Conservation (phyloP, 768 basidiomycete species). For the Aureoboletus auriporus region DNA sequence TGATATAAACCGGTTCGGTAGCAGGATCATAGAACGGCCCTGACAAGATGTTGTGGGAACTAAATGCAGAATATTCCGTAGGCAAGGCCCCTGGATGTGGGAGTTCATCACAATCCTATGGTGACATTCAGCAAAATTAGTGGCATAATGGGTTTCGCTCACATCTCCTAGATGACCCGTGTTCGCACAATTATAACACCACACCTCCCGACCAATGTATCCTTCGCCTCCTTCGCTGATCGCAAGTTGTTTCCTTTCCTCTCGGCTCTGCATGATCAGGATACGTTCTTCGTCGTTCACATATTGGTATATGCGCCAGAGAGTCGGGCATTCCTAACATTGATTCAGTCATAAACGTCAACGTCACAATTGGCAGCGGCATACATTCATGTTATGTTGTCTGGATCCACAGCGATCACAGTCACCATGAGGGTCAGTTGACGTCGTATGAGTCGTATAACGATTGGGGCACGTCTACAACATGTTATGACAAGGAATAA, state of each 20-base stretch:
- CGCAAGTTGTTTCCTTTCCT: conserved; percentile 43
- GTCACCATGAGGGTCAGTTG: conserved; percentile 35
- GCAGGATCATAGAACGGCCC: conserved; percentile 63
- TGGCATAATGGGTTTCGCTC: conserved; percentile 25
- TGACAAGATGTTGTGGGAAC: conserved; percentile 51
- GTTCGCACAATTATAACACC: conserved; percentile 80
- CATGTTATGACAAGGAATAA: not conserved
- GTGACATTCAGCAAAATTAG: not conserved
- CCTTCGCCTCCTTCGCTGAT: conserved; percentile 76
- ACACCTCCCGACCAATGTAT: conserved; percentile 67
- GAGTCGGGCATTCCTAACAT: conserved; percentile 72
- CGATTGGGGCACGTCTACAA: conserved; percentile 71
- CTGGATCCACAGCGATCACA: conserved; percentile 70
- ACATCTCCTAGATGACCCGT: conserved; percentile 79
- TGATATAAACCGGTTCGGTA: conserved; percentile 28
- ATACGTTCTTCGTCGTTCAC: conserved; percentile 50
- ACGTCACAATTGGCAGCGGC: conserved; percentile 15
- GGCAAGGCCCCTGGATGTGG: conserved; percentile 39
- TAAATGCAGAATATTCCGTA: conserved; percentile 63
- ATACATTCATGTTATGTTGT: conserved; percentile 61
- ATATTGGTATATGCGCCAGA: conserved; percentile 81
- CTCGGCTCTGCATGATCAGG: conserved; percentile 41
- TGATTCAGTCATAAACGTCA: not conserved
- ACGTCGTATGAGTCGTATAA: conserved; percentile 18
- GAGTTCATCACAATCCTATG: conserved; percentile 59